These are phyloP conservation scores for Aureobasidium leucospermi DNA, from an alignment of 2,329 filamentous ascomycete genomes.

Conservation along the genomic window DNA sequence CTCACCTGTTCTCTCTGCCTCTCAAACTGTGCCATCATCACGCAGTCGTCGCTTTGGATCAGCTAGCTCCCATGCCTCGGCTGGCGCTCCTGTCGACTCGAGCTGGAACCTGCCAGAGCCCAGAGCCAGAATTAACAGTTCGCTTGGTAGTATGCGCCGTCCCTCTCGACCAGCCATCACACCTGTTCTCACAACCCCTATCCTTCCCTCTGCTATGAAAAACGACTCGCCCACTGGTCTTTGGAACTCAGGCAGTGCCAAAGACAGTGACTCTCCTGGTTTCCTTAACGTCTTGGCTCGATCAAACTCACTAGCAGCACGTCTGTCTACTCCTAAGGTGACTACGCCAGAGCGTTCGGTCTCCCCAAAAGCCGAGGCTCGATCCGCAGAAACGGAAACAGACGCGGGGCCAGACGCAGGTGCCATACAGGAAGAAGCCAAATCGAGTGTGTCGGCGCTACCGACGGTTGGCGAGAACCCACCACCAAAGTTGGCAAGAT, in stretches of 20 bases:
- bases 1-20: slow-evolving; percentile 25
- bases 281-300: not conserved
- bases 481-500: slow-evolving; percentile 16
- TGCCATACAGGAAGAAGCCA: not conserved
- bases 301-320: not conserved
- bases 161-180: slow-evolving; percentile 22
- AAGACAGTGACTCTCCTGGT: not conserved
- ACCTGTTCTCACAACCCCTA: slow-evolving; percentile 17
- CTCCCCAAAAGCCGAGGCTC: not conserved
- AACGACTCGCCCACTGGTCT: not conserved
- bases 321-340: not conserved
- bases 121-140: slow-evolving; percentile 27
- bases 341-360: not conserved
- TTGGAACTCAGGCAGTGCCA: not conserved
- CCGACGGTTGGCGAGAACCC: slow-evolving; percentile 24
- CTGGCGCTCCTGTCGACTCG: slow-evolving; percentile 17
- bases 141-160: slow-evolving; percentile 34
- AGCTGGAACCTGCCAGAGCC: slow-evolving; percentile 25
- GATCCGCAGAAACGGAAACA: slow-evolving; percentile 2
- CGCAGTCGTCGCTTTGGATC: slow-evolving; percentile 22
- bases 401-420: slow-evolving; percentile 25
- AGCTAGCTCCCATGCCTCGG: slow-evolving; percentile 18
- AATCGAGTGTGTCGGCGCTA: slow-evolving; percentile 9
- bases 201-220: not conserved
- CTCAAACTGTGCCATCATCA: slow-evolving; percentile 24